Base-by-base conservation (phyloP, 257 asterid genomes). In the Solanum bukasovii region DNA sequence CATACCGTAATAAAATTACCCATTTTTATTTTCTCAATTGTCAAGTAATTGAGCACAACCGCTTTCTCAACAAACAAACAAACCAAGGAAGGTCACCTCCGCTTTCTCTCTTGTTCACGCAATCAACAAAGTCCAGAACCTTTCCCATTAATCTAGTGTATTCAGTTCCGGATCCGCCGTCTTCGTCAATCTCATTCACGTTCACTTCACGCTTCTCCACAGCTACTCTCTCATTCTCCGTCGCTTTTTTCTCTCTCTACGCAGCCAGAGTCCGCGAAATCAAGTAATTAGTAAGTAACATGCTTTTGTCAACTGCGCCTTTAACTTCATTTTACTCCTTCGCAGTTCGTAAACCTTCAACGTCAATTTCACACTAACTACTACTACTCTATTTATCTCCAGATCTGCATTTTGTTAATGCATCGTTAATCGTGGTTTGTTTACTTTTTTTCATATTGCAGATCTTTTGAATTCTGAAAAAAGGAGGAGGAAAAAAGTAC, bases 321-420 rank as follows among this genome's bases (percentile, higher is more conserved):
- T 89, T 71, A 72, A 52, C 46, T 46, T 38, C 83, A 23, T 42
- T 68, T 44, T 86, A 42, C 88, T 77, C 88, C 87, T 68, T 72
- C 59, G 11, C 13, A 35, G 35, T 12, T 40, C 6, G 70, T 49
- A 49, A 68, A 52, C 56, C 56, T 61, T 61, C 27, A n/a, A 37
- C 87, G 40, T 85, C 42, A 67, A 31, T 67, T 71, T 27, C 70
- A 44, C 88, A 44, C 88, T 56, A 70, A 38, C 88, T 33, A 9
- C 27, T 46, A 49, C 52, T 35, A 13, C 13, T 40, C 46, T 61
- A 72, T 86, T 33, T 31, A 29, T 49, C 29, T 7, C 38, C 70
- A 33, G 44, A 82, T 49, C 71, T 44, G 52, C 10, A 21, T 72
- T 79, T 16, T 6, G 10, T 27, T 31, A 52, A 42, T 71, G 84